Evolutionary conservation across 2,329 filamentous ascomycete genomes (phyloP), one percentile per base, ranked within the genome.

Genomic region (Alternaria sp.): DNA sequence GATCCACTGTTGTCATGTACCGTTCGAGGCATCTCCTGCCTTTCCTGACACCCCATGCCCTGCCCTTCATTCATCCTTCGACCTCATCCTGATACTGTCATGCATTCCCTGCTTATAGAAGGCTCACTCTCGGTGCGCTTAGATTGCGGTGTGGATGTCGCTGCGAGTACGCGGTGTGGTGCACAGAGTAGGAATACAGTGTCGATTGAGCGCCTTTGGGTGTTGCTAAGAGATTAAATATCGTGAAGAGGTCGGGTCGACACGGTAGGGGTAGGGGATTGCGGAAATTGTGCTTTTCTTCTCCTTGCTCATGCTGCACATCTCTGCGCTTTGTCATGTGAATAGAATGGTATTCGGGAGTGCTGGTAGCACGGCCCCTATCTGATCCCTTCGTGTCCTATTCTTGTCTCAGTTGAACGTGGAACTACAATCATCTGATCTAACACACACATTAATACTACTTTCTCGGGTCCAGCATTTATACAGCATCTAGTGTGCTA

Each of bases 401-500:
- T 40, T 40, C 0, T 40, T 40, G 36, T 40, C 4, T 5, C 4
- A 40, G 2, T 2, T 6, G 8, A 40, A n/a, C 15, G 2, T 2
- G 9, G 36, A 40, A 17, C 36, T 40, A 40, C 8, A 40, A 15
- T 40, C 10, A 1, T 10, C 15, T 17, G 4, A 17, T 40, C 36
- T 0, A 0, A 17, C 6, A 6, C 8, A 10, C 13, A 40, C 5
- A 17, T 10, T 0, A 3, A 5, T 17, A 17, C 15, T 17, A 1
- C 8, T 17, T 17, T 0, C 15, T 40, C 8, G 8, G 32, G 36
- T 1, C 8, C 15, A 3, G 4, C 0, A 0, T 10, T 4, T 17
- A 40, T 10, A 10, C 0, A 40, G 3, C 0, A 40, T 17, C 8
- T 1, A 17, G 15, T 40, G 0, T n/a, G 1, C 0, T 10, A 40